phyloP scores from a whole-genome alignment of 108 stramenopile species.

The Mediolabrus comicus region DNA sequence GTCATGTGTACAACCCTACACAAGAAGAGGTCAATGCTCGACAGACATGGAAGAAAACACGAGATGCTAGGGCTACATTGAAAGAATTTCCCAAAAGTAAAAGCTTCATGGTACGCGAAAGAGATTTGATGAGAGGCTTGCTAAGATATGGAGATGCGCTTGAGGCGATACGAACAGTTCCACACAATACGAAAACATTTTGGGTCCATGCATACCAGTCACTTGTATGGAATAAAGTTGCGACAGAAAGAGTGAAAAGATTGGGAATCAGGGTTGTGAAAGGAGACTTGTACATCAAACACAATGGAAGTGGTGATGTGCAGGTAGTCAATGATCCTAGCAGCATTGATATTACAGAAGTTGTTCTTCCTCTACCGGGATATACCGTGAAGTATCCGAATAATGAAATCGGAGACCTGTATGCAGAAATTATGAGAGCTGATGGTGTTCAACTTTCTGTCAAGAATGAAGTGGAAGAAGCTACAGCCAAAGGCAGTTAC shows the following conservation, averaged over 20 bases:
- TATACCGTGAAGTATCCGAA: conserved; percentile 63
- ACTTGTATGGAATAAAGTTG: conserved; percentile 34
- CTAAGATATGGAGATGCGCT: conserved; percentile 64
- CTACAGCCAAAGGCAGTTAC: conserved; percentile 80
- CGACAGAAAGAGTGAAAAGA: conserved; percentile 45
- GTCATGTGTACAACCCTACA: conserved; percentile 29
- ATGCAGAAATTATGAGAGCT: conserved; percentile 41
- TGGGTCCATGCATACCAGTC: conserved; percentile 72
- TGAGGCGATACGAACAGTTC: conserved; percentile 64
- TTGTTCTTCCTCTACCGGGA: conserved; percentile 81
- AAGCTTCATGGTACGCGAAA: conserved; percentile 64
- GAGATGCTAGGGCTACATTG: conserved; percentile 57
- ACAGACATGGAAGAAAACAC: conserved; percentile 56
- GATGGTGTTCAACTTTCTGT: conserved; percentile 60
- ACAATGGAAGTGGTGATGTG: conserved; percentile 16
- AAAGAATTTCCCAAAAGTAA: conserved; percentile 59
- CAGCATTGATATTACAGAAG: conserved; percentile 41
- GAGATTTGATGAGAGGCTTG: conserved; percentile 68
- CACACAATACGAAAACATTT: conserved; percentile 59
- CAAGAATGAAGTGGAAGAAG: conserved; percentile 50
- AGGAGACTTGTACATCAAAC: conserved; percentile 66
- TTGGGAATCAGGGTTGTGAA: conserved; percentile 50
- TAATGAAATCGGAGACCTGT: conserved; percentile 67
- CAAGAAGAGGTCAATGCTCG: conserved; percentile 50
- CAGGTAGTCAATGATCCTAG: conserved; percentile 20